A percentile compares a stretch with the other conserved stretches of the same genome.
phyloP scores from a whole-genome alignment of 139 green algal species.

The Micractinium conductrix region DNA sequence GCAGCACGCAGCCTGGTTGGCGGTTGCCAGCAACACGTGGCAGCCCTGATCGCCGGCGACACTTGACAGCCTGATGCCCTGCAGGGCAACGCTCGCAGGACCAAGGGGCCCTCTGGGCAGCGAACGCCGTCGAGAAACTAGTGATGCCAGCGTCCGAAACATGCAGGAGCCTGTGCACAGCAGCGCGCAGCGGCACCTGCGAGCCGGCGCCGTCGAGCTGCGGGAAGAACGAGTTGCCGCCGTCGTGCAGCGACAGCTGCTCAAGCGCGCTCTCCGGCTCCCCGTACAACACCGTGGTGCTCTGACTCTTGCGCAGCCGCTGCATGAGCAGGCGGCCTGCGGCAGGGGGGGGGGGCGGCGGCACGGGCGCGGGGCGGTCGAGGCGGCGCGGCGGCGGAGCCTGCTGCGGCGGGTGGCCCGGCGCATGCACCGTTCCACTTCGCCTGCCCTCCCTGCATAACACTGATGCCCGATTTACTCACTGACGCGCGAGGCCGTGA shows the following conservation, averaged over 20 bases:
- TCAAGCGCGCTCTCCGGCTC: slow-evolving; percentile 53
- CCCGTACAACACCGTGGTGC: slow-evolving; percentile 60
- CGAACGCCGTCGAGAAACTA: too few species aligned
- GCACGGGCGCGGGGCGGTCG: neutral
- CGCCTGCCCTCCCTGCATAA: too few species aligned
- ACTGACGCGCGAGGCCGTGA: slow-evolving; percentile 31
- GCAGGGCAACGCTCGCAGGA: too few species aligned
- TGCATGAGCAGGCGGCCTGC: slow-evolving; percentile 83
- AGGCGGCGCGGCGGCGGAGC: neutral
- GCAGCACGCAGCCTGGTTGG: too few species aligned
- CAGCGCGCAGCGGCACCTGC: slow-evolving; percentile 2
- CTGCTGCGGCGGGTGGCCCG: neutral
- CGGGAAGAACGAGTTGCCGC: neutral
- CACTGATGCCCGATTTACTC: neutral
- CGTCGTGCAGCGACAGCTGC: slow-evolving; percentile 39
- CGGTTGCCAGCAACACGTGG: too few species aligned
- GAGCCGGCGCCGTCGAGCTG: slow-evolving; percentile 17
- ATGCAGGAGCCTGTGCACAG: neutral
- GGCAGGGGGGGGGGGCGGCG: neutral
- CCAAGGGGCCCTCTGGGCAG: too few species aligned
- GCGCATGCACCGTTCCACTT: too few species aligned
- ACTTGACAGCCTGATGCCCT: too few species aligned
- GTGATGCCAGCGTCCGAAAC: too few species aligned
- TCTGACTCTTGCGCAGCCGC: slow-evolving; percentile 79
- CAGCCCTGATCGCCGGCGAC: too few species aligned